Evolutionary conservation across 352 stramenopile species (phyloP).

Genomic region (Globisporangium parvum): DNA sequence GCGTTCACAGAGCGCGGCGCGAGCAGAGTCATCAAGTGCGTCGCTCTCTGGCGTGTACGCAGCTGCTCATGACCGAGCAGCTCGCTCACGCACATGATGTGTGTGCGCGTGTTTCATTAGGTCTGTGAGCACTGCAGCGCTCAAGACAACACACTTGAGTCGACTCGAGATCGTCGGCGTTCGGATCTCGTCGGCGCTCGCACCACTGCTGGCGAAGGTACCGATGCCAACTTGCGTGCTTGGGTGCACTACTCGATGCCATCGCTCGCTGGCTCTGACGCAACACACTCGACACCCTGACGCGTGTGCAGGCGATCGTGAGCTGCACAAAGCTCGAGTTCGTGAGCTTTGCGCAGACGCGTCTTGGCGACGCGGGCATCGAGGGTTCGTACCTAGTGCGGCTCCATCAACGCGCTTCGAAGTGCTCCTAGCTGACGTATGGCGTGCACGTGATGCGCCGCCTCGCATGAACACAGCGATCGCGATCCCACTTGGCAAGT

Average conservation of each 20-base stretch:
- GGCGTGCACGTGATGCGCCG: too few species aligned
- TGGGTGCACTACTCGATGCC: too few species aligned
- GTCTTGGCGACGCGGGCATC: conserved; percentile 10
- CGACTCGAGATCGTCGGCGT: conserved; percentile 34
- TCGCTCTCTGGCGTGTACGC: neutral
- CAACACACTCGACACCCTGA: neutral
- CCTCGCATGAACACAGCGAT: conserved; percentile 17
- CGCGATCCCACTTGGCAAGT: conserved; percentile 34
- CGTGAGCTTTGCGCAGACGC: conserved; percentile 14
- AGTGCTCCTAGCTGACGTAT: too few species aligned
- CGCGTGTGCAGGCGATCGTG: conserved; percentile 18
- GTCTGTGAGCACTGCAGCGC: conserved; percentile 21
- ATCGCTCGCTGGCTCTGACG: too few species aligned
- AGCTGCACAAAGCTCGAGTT: conserved; percentile 16
- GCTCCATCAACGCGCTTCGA: neutral
- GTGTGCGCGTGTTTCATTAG: neutral
- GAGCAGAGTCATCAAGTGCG: conserved; percentile 26
- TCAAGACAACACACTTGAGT: conserved; percentile 22
- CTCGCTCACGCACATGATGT: neutral
- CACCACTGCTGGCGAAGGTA: conserved; percentile 28
- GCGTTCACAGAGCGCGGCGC: conserved; percentile 34
- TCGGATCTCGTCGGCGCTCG: conserved; percentile 15
- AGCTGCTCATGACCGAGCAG: neutral
- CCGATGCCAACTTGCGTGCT: too few species aligned
- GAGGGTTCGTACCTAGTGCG: conserved; percentile 2